Base-by-base conservation (phyloP, 2,329 filamentous ascomycete genomes). In the Xylariaceae sp. region DNA sequence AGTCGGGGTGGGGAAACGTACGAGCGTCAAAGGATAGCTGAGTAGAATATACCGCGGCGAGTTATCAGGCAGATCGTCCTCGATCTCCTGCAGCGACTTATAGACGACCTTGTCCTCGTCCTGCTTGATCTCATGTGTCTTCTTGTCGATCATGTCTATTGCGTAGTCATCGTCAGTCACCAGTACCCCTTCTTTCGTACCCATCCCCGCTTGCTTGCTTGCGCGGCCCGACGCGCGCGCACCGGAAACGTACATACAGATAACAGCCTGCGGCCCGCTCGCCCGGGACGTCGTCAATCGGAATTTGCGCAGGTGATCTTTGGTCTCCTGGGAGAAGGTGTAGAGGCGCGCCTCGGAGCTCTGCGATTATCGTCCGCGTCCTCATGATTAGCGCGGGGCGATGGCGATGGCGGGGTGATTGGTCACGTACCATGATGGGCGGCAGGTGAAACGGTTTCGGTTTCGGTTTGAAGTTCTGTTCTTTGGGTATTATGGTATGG, bases 231-330 rank as follows among this genome's bases (percentile, higher is more conserved):
- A 30, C 23, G 23, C 23, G 23, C 23, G 23, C 23, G 23, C 23
- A 45, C 8, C n/a, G 47, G 64, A 73, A 71, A 77, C 73, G 68
- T 74, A 81, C 87, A 76, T 89, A 97, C 94, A 97, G 68, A 99
- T 96, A 63, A 95, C 86, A 62, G 92, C 94, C 78, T 97, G 91
- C 0, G 92, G 88, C 51, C 88, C 86, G 72, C 68, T 93, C 55
- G 91, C 87, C 66, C 94, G 82, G 39, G 92, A 97, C 1, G 94
- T 97, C 30, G 88, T 86, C 34, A 99, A 82, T 54, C 94, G 89
- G 78, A 99, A 99, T 77, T 97, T 97, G 75, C 90, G 89, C 66
- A 99, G 84, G 71, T 92, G 88, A 66, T 92, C 87, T 76, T 88
- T 94, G 51, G 91, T 96, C 77, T 94, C 90, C 65, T 86, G 84